phyloP scores from a whole-genome alignment of 2,329 filamentous ascomycete genomes.

The Apiospora hydei region DNA sequence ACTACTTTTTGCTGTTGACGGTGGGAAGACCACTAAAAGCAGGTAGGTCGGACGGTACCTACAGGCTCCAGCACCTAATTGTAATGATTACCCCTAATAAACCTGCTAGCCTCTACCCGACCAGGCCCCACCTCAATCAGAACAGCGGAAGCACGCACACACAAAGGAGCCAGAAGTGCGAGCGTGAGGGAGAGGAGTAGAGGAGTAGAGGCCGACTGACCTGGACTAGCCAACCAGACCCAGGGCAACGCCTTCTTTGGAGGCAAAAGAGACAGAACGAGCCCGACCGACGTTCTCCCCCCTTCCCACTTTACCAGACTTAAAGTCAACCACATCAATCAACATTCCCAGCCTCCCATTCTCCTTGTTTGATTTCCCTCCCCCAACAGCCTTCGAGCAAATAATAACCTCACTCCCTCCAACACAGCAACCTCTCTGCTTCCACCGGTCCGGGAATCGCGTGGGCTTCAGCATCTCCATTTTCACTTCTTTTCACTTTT shows the following conservation, averaged over 20 bases:
- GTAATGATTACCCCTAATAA: conserved; percentile 22
- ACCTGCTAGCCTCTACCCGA: conserved; percentile 17
- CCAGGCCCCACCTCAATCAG: conserved; percentile 15
- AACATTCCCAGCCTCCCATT: conserved; percentile 39
- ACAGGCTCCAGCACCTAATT: conserved; percentile 14
- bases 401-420: conserved; percentile 24
- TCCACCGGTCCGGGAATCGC: conserved; percentile 46
- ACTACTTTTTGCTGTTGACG: conserved; percentile 18
- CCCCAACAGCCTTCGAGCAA: conserved; percentile 42
- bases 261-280: conserved; percentile 21
- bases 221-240: conserved; percentile 22
- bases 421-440: conserved; percentile 39
- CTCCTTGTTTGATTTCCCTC: conserved; percentile 45
- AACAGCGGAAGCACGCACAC: conserved; percentile 20
- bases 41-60: conserved; percentile 12
- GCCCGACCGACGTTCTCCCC: conserved; percentile 24
- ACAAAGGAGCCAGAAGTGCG: conserved; percentile 13
- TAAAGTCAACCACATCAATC: conserved; percentile 43
- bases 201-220: not conserved
- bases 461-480: conserved; percentile 41
- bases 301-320: conserved; percentile 34
- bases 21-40: conserved; percentile 3
- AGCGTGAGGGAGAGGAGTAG: not conserved
- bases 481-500: conserved; percentile 35
- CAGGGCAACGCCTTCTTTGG: conserved; percentile 20